Evolutionary conservation across 1,284 basidiomycete species (phyloP).

Genomic region (Tilletia indica): DNA sequence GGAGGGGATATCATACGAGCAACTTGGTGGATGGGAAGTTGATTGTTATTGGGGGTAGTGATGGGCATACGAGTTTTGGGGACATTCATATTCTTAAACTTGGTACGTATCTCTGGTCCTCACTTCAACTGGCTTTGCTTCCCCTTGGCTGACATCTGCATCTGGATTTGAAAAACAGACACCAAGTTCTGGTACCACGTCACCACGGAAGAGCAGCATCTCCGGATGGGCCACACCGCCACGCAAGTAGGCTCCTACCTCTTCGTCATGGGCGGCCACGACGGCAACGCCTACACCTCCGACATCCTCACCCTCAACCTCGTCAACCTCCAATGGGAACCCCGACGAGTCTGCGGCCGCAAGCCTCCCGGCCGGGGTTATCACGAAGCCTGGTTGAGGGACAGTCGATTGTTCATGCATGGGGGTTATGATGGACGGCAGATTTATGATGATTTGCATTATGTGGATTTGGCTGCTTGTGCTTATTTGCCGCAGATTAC

Average conservation of each 20-base stretch:
- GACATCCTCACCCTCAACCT: slow-evolving; percentile 63
- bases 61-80: slow-evolving; percentile 67
- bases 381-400: slow-evolving; percentile 75
- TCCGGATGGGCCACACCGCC: slow-evolving; percentile 78
- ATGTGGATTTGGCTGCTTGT: slow-evolving; percentile 78
- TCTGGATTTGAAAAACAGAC: slow-evolving; percentile 56
- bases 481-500: slow-evolving; percentile 91
- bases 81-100: slow-evolving; percentile 84
- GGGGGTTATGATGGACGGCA: slow-evolving; percentile 81
- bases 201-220: slow-evolving; percentile 62
- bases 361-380: slow-evolving; percentile 74
- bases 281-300: slow-evolving; percentile 72
- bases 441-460: slow-evolving; percentile 79
- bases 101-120: slow-evolving; percentile 1
- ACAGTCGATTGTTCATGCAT: slow-evolving; percentile 78
- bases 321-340: slow-evolving; percentile 70
- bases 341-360: slow-evolving; percentile 66
- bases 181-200: slow-evolving; percentile 70
- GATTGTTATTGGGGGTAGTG: slow-evolving; percentile 72
- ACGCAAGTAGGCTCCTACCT: slow-evolving; percentile 91
- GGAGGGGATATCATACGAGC: slow-evolving; percentile 85
- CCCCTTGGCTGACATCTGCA: not conserved
- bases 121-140: not conserved
- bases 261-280: slow-evolving; percentile 84
- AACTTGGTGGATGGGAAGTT: slow-evolving; percentile 81